Percentiles rank a stretch among this genome's conserved stretches.
phyloP scores from a whole-genome alignment of 2,329 filamentous ascomycete genomes.

The Cercospora nicotianae region DNA sequence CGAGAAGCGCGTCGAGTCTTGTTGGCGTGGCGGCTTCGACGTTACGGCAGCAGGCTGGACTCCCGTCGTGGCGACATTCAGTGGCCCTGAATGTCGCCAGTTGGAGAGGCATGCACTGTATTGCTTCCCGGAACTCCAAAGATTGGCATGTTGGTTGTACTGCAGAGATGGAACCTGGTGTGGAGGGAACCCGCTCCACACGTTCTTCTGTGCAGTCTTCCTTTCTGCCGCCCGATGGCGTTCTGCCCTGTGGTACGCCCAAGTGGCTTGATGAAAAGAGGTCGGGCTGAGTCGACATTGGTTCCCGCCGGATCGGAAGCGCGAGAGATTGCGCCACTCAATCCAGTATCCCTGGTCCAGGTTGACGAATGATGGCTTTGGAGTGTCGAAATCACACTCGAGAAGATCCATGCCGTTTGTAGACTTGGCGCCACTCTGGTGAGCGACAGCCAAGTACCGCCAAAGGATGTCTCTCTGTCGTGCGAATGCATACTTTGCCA shows the following conservation, averaged over 20 bases:
- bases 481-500: not conserved
- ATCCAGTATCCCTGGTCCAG: not conserved
- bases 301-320: not conserved
- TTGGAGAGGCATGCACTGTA: not conserved
- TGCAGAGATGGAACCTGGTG: not conserved
- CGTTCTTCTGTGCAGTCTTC: not conserved
- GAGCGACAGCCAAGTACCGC: not conserved
- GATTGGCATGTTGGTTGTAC: not conserved
- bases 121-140: not conserved
- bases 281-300: not conserved
- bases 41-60: not conserved
- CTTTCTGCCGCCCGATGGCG: not conserved
- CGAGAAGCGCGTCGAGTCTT: not conserved
- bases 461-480: not conserved
- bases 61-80: not conserved
- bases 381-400: not conserved
- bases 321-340: slow-evolving; percentile 1
- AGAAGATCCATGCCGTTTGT: not conserved
- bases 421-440: not conserved
- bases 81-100: not conserved
- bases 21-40: not conserved
- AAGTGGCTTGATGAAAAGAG: not conserved
- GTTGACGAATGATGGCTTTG: not conserved
- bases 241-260: slow-evolving; percentile 2
- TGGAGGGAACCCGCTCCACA: not conserved